These are phyloP conservation scores for Rhynchosporium agropyri DNA, from an alignment of 2,329 filamentous ascomycete species.

Conservation along the genomic window DNA sequence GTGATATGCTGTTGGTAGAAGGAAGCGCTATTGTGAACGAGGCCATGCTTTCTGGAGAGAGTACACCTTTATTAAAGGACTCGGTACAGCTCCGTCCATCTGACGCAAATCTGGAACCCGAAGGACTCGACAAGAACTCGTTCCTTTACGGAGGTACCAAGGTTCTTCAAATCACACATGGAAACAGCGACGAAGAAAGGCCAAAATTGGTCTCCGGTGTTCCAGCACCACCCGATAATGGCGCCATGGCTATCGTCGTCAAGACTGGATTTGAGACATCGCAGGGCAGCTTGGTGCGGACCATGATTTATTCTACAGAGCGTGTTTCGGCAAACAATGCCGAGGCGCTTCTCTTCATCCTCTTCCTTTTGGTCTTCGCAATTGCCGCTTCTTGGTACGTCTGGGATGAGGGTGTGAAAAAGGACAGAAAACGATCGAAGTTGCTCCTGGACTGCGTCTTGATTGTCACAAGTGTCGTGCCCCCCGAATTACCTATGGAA, in stretches of 20 bases:
- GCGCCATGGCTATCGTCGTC: constrained; percentile 88
- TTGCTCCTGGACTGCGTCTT: constrained; percentile 94
- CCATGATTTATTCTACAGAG: constrained; percentile 99
- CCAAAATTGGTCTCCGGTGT: constrained; percentile 76
- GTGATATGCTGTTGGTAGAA: constrained; percentile 94
- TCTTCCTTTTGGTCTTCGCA: constrained; percentile 95
- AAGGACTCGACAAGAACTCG: constrained; percentile 93
- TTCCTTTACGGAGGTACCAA: constrained; percentile 98
- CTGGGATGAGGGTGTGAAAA: constrained; percentile 93
- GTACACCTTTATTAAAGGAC: constrained; percentile 94
- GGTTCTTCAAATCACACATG: constrained; percentile 92
- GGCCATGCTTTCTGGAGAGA: constrained; percentile 98
- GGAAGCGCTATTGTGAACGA: constrained; percentile 98
- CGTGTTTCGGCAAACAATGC: constrained; percentile 98
- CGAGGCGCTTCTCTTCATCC: constrained; percentile 94
- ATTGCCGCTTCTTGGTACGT: constrained; percentile 99
- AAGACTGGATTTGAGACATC: constrained; percentile 99
- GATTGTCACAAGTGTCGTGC: constrained; percentile 96
- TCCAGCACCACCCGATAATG: constrained; percentile 84
- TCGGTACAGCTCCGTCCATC: constrained; percentile 87
- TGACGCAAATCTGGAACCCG: constrained; percentile 79
- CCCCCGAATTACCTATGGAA: constrained; percentile 98
- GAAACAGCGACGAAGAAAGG: constrained; percentile 73
- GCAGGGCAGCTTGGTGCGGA: constrained; percentile 94
- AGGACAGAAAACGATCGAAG: constrained; percentile 96